Percentiles rank a stretch among this genome's conserved stretches.
phyloP scores from a whole-genome alignment of 2,329 filamentous ascomycete genomes.

The Aplosporella prunicola region DNA sequence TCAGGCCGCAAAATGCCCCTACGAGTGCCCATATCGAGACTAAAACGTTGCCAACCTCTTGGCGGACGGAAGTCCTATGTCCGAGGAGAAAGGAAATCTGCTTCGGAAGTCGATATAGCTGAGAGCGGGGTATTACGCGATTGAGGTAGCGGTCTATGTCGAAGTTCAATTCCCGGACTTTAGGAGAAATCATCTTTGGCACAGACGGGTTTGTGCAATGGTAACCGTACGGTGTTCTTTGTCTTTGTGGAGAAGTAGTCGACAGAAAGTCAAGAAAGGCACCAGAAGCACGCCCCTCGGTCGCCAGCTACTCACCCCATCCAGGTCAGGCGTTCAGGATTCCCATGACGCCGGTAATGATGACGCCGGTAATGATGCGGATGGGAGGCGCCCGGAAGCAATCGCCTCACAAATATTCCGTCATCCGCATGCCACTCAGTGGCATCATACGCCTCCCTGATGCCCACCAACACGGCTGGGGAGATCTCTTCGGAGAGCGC shows the following conservation, averaged over 20 bases:
- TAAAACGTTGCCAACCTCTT: constrained; percentile 33
- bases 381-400: background rate
- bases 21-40: constrained; percentile 35
- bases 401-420: background rate
- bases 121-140: constrained; percentile 56
- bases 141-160: constrained; percentile 73
- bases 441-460: too few relatives aligned
- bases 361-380: too few relatives aligned
- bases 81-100: constrained; percentile 58
- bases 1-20: constrained; percentile 36
- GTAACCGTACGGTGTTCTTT: too few relatives aligned
- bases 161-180: constrained; percentile 40
- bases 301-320: too few relatives aligned
- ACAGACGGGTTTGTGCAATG: background rate
- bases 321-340: background rate
- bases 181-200: background rate
- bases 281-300: background rate
- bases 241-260: too few relatives aligned
- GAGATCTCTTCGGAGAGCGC: too few relatives aligned
- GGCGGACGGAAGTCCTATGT: constrained; percentile 27
- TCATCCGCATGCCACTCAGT: too few relatives aligned
- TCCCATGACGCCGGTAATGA: background rate
- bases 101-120: constrained; percentile 53
- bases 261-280: background rate
- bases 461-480: too few relatives aligned